Base-by-base conservation (phyloP, 2,329 filamentous ascomycete genomes). In the Juglanconis juglandina region DNA sequence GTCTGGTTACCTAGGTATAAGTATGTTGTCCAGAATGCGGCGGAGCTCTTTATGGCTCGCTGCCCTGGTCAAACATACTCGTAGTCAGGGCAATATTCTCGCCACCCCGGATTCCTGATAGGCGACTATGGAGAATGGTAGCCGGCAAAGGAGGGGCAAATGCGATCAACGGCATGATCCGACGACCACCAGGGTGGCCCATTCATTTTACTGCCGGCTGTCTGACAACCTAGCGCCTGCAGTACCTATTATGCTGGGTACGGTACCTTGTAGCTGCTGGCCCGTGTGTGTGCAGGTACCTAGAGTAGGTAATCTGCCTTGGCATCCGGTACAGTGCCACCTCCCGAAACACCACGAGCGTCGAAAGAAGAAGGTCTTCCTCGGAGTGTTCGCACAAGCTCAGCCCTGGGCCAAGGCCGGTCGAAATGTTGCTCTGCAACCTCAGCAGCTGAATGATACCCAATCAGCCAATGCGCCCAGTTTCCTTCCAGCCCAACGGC, bases 381-480 rank as follows among this genome's bases (percentile, higher is more conserved):
- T n/a, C 5, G n/a, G 44, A 2, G 4, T n/a, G 14, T 47, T 17
- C 17, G 9, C 13, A 48, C 46, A 48, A 48, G 46, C 46, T 32
- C 46, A 48, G 46, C 46, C 39, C 46, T 48, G 46, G 7, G 10
- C 24, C 10, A 46, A n/a, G 8, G 13, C 42, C 9, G 17, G 42
- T 46, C 9, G 46, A 24, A 51, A 32, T 41, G 10, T 5, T 44
- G 47, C 60, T 60, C 57, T 49, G 53, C 53, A 60, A 48, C 44
- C 53, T 51, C 53, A n/a, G 48, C 34, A 48, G 24, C 53, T 44
- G 49, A 47, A 54, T 14, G 57, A 51, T 56, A 62, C 60, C 60
- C 60, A 57, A 60, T 57, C 49, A 62, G 57, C 60, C 60, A 57
- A 60, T 57, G 44, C 33, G 9, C 37, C 37, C 44, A 24, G 56